Conservation (phyloP, 2,329 filamentous ascomycete species). For the Whalleya microplaca region DNA sequence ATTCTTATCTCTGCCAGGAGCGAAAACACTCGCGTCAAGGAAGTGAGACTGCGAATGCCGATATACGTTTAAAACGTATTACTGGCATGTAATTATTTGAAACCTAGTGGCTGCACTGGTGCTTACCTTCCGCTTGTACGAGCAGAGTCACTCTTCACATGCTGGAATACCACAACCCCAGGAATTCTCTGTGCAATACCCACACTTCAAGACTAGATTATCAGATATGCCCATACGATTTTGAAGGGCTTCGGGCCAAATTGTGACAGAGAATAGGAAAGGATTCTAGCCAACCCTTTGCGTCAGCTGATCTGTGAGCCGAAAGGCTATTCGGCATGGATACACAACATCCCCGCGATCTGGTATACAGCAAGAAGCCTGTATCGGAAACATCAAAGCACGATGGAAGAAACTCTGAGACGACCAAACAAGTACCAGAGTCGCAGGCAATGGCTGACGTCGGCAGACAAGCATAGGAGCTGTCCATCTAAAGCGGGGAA, state of each 20-base stretch:
- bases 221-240: background rate
- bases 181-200: background rate
- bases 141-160: background rate
- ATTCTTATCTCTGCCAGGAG: constrained; percentile 56
- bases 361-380: constrained; percentile 9
- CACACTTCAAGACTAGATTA: background rate
- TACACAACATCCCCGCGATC: constrained; percentile 13
- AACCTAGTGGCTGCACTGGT: constrained; percentile 1
- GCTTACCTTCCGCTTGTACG: constrained; percentile 9
- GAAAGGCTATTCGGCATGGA: constrained; percentile 11
- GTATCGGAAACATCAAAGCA: background rate
- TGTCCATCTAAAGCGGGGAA: constrained; percentile 27
- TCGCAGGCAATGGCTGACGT: constrained; percentile 23
- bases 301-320: constrained; percentile 17
- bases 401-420: background rate
- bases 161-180: background rate
- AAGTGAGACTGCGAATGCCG: constrained; percentile 52
- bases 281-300: constrained; percentile 15
- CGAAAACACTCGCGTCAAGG: constrained; percentile 58
- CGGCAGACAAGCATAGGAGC: constrained; percentile 25
- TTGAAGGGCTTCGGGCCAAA: background rate
- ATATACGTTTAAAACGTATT: constrained; percentile 43
- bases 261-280: constrained; percentile 2
- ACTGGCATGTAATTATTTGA: constrained; percentile 31
- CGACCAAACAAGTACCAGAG: constrained; percentile 14